Evolutionary conservation across 805 yeast genomes (phyloP).

Genomic region (Zygoascus bituminiphila): DNA sequence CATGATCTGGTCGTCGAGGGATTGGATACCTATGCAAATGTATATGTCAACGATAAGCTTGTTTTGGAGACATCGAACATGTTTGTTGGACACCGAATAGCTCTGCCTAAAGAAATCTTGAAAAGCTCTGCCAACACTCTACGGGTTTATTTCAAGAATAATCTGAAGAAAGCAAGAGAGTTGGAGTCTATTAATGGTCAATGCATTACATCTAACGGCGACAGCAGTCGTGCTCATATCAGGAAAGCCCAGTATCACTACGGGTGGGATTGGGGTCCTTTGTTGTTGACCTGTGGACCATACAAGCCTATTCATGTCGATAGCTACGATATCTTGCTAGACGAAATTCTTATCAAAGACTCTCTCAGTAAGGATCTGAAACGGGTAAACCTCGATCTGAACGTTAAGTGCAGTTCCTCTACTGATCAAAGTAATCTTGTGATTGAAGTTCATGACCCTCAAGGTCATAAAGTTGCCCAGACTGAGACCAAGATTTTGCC

Average conservation of each 20-base stretch:
- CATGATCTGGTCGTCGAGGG: slow-evolving; percentile 34
- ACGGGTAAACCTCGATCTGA: background rate
- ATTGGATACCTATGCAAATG: slow-evolving; percentile 37
- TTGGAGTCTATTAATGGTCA: slow-evolving; percentile 9
- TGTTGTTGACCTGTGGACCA: slow-evolving; percentile 38
- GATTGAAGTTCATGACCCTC: slow-evolving; percentile 10
- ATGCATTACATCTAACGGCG: slow-evolving; percentile 34
- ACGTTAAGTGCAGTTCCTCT: background rate
- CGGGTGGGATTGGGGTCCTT: slow-evolving; percentile 56
- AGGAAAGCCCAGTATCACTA: slow-evolving; percentile 48
- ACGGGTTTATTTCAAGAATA: background rate
- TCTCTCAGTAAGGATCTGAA: slow-evolving; percentile 5
- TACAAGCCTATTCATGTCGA: slow-evolving; percentile 32
- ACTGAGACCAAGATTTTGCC: background rate
- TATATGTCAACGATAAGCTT: slow-evolving; percentile 33
- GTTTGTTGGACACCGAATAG: slow-evolving; percentile 33
- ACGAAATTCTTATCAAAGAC: slow-evolving; percentile 7
- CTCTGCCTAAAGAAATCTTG: slow-evolving; percentile 18
- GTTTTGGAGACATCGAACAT: slow-evolving; percentile 36
- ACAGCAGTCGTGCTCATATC: slow-evolving; percentile 34
- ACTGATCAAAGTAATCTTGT: background rate
- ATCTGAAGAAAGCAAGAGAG: background rate
- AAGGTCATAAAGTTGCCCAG: slow-evolving; percentile 4
- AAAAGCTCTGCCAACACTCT: background rate
- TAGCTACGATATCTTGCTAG: slow-evolving; percentile 20